Evolutionary conservation across 176 grass and related monocot species (phyloP).

Genomic region (Chloris gayana): DNA sequence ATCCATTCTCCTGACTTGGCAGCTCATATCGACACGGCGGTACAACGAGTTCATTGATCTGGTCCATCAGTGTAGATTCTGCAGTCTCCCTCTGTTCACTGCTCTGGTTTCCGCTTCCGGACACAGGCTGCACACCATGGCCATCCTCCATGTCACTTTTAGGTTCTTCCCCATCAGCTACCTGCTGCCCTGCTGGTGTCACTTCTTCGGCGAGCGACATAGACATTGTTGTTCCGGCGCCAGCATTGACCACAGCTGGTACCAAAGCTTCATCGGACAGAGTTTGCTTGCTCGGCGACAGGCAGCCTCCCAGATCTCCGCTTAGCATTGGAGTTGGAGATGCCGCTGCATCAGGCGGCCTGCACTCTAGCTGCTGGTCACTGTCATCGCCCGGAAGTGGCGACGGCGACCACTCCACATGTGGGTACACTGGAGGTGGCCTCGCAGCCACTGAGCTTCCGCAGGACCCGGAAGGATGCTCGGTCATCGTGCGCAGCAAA

Average conservation of each 20-base stretch:
- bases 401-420: constrained; percentile 27
- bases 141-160: neutral
- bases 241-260: neutral
- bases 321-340: neutral
- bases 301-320: neutral
- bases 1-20: constrained; percentile 8
- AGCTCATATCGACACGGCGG: neutral
- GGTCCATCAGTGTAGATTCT: neutral
- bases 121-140: neutral
- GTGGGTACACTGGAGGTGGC: constrained; percentile 19
- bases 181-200: neutral
- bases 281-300: neutral
- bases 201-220: neutral
- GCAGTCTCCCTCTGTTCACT: neutral
- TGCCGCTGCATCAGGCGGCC: neutral
- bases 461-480: neutral
- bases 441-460: neutral
- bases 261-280: neutral
- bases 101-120: neutral
- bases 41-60: neutral
- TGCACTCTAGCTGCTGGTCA: neutral
- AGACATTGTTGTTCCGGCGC: neutral
- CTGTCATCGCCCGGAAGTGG: neutral
- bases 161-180: neutral
- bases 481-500: neutral